Base-by-base conservation (phyloP, 805 yeast genomes). In the Saccharomycopsis olivae region DNA sequence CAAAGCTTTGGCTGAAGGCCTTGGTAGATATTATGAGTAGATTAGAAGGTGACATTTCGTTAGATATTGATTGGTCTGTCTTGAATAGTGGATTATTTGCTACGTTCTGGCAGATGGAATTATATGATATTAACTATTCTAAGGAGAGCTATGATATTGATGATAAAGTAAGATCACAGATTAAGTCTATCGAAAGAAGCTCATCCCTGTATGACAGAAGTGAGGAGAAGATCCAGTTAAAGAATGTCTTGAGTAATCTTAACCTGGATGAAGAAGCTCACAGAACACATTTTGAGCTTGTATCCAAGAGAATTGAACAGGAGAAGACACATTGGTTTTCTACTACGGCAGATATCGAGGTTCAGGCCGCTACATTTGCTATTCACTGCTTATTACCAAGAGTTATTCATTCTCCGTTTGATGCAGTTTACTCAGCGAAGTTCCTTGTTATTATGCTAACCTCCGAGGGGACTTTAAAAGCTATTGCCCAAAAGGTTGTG, bases 331-430 rank as follows among this genome's bases (percentile, higher is more conserved):
- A 28, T 1, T 73, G 77, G 78, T 72, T 75, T 45, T 5, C 27
- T 1, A 24, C 51, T 25, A 38, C 27, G 5, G 39, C 36, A n/a
- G 47, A 49, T 30, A 18, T 40, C 8, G 28, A 39, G 0, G 43
- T 42, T 3, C 59, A 58, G 29, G 48, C 59, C 10, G 47, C 47
- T 21, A 36, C 53, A 1, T 71, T 85, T 35, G 53, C 85, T 27
- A 78, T 78, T 45, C 55, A 58, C 39, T 85, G 95, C 56, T 50
- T 85, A 5, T 57, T 87, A 10, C 96, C 95, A 9, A 65, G 96
- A 48, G 68, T 78, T 3, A 56, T 80, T 2, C 86, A 80, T 47
- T 83, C 96, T 0, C 75, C 94, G 0, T 71, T 78, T 47, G 96
- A 87, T 60, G 94, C 96, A 0, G 64, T 81, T 0, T 88, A 62